Percentiles rank a stretch among this genome's conserved stretches.
These are phyloP conservation scores for Lunularia cruciata DNA, from an alignment of 225 moss, liverwort and hornwort genomes.

Conservation along the genomic window DNA sequence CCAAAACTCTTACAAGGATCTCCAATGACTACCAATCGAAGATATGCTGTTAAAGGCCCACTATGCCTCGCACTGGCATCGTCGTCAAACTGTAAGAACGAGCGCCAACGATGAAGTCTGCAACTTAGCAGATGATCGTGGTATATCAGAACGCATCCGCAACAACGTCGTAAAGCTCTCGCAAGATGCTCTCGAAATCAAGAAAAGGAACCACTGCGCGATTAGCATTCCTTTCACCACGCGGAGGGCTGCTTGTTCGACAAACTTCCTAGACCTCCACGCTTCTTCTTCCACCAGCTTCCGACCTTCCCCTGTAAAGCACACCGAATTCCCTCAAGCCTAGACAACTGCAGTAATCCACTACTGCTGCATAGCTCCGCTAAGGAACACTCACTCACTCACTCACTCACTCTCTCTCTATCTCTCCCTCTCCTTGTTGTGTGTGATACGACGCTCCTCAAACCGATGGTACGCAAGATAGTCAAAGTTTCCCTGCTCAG, in stretches of 20 bases:
- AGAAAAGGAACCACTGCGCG: not conserved
- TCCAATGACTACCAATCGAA: not conserved
- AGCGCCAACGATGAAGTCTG: not conserved
- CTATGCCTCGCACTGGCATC: not conserved
- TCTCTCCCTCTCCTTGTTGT: too few relatives aligned
- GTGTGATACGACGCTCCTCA: too few relatives aligned
- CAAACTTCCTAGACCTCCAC: not conserved
- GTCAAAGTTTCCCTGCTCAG: conserved; percentile 4
- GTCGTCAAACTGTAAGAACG: not conserved
- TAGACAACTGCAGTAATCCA: conserved; percentile 5
- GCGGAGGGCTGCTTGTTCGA: not conserved
- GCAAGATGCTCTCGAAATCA: not conserved
- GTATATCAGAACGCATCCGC: not conserved
- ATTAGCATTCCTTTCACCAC: conserved; percentile 12
- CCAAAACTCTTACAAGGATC: conserved; percentile 9
- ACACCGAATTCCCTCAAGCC: conserved; percentile 16
- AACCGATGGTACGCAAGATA: not conserved
- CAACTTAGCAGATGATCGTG: not conserved
- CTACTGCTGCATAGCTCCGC: conserved; percentile 13
- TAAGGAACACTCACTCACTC: not conserved
- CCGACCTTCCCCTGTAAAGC: conserved; percentile 5
- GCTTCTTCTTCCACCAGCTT: conserved; percentile 10
- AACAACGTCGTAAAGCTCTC: not conserved
- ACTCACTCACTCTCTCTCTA: not conserved
- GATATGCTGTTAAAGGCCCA: conserved; percentile 2